Conservation (phyloP, 495 filamentous ascomycete species). For the Opeltia flavorubescens region DNA sequence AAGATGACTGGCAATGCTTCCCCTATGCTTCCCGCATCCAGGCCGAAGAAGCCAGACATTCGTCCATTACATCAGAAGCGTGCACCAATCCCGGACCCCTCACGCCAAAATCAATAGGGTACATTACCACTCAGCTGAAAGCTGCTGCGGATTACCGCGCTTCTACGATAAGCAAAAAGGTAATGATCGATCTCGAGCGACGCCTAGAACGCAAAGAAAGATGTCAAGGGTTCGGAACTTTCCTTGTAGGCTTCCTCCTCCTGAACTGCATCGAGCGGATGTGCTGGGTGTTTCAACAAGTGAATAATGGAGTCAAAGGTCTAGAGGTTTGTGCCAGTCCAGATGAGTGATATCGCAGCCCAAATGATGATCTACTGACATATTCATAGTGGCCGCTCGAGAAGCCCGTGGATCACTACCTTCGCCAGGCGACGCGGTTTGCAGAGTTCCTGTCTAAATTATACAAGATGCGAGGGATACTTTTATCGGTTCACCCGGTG, state of each 20-base stretch:
- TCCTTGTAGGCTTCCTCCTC: slow-evolving; percentile 57
- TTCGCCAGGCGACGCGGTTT: slow-evolving; percentile 57
- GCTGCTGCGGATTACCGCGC: slow-evolving; percentile 64
- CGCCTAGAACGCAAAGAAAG: slow-evolving; percentile 59
- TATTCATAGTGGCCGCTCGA: slow-evolving; percentile 54
- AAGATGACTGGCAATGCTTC: background rate
- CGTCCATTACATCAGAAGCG: background rate
- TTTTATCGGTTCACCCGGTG: slow-evolving; percentile 41
- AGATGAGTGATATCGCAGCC: too few species aligned
- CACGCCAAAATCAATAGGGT: slow-evolving; percentile 25
- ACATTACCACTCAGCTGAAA: slow-evolving; percentile 55
- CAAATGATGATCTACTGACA: slow-evolving; percentile 27
- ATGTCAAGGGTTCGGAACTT: slow-evolving; percentile 58
- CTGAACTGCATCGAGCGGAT: slow-evolving; percentile 72
- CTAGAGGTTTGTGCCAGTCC: slow-evolving; percentile 31
- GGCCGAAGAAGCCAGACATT: background rate
- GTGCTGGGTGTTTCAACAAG: slow-evolving; percentile 43
- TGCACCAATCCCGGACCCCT: background rate
- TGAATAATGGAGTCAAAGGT: slow-evolving; percentile 49
- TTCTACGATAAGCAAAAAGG: slow-evolving; percentile 43
- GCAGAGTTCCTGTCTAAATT: slow-evolving; percentile 62
- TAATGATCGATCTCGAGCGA: slow-evolving; percentile 65
- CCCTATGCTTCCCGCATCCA: background rate
- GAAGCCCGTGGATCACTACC: slow-evolving; percentile 48
- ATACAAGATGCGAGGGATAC: slow-evolving; percentile 54